Evolutionary conservation across 768 basidiomycete species (phyloP), one percentile per base, ranked within the genome.

Genomic region (Tremella yokohamensis): DNA sequence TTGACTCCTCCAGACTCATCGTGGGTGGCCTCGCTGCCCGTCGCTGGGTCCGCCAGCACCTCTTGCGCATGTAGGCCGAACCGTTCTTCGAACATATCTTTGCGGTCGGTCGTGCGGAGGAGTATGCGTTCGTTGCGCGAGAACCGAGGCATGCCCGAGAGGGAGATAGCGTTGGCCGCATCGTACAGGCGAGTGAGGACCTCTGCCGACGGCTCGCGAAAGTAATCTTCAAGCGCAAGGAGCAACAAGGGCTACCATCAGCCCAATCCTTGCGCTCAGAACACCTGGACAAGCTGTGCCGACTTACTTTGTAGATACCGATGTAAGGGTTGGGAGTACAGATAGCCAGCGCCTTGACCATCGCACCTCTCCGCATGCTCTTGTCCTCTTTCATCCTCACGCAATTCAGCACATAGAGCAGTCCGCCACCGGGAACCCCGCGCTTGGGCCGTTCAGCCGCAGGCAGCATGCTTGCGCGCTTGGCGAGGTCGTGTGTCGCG

Each of bases 201-300:
- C 64, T 90, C 89, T 72, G 93, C 85, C 0, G 90, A 91, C 0
- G 93, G 92, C 62, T 87, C 82, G 22, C 83, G 80, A 76, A 93
- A 91, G 78, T 97, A 99, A 76, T 97, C 91, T 72, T 97, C 91
- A 47, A 99, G 82, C 3, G 94, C 93, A 70, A 98, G 86, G 1
- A 96, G 80, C 9, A 99, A 84, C 51, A 97, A 84, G 15, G 93
- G 93, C 92, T 96, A 68, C 15, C 38, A 52, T n/a, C 9, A 45
- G 42, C 42, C 22, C 6, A 6, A 4, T 45, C 7, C 22, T 11
- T 34, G 6, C 15, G 13, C 1, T 18, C 15, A 6, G n/a, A 45
- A 45, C 6, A n/a, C n/a, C n/a, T n/a, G n/a, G 42, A 16, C n/a
- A 16, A 16, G 42, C 7, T 22, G 42, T 8, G 22, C 7, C 16